Percentiles rank a stretch among this genome's conserved stretches.
Evolutionary conservation across 2,329 filamentous ascomycete genomes (phyloP).

Genomic region (Botrytis paeoniae): DNA sequence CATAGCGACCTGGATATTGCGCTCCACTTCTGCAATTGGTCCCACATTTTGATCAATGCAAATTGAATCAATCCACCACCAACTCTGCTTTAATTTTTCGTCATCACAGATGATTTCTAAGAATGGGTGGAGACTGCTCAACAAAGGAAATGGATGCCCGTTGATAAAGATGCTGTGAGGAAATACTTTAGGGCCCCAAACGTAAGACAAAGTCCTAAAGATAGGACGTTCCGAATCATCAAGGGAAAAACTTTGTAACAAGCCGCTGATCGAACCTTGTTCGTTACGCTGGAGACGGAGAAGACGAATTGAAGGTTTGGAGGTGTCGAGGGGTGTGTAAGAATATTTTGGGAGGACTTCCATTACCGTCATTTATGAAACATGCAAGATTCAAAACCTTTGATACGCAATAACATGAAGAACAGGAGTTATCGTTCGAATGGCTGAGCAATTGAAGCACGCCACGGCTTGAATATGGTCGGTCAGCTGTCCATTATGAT

Average conservation of each 20-base stretch:
- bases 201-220: background rate
- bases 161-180: background rate
- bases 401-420: background rate
- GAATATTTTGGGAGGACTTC: slow-evolving; percentile 8
- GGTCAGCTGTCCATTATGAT: background rate
- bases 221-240: background rate
- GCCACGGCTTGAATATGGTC: background rate
- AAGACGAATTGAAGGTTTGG: slow-evolving; percentile 15
- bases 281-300: slow-evolving; percentile 1
- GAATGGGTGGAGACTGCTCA: background rate
- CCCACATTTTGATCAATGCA: background rate
- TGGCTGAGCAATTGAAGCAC: background rate
- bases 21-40: background rate
- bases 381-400: background rate
- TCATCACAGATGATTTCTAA: background rate
- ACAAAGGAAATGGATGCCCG: background rate
- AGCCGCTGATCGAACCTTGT: slow-evolving; percentile 16
- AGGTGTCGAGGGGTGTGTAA: slow-evolving; percentile 15
- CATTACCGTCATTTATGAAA: background rate
- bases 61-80: slow-evolving; percentile 12
- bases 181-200: background rate
- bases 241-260: slow-evolving; percentile 3
- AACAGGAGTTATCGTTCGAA: background rate
- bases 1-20: background rate
- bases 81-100: background rate